Conservation (phyloP, 768 basidiomycete species). For the Leccinum olivaceopallidum region DNA sequence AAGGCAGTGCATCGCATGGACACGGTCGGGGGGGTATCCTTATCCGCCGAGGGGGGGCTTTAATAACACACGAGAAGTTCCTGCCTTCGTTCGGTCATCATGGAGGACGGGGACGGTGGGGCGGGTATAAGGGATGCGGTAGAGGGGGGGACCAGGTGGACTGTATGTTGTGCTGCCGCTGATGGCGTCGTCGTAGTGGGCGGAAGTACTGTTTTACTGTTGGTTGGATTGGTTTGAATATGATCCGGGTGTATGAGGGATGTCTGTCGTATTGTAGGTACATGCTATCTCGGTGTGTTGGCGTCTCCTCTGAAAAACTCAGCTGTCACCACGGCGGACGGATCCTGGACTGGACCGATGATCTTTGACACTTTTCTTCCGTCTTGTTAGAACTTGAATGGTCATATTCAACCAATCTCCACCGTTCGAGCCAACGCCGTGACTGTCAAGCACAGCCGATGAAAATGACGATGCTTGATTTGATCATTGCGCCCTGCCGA, state of each 20-base stretch:
- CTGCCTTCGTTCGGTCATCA: slow-evolving; percentile 25
- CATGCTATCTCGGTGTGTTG: too few species aligned
- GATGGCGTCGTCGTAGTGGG: slow-evolving; percentile 7
- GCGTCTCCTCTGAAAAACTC: too few species aligned
- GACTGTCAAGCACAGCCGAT: too few species aligned
- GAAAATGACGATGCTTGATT: too few species aligned
- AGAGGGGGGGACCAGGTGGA: background rate
- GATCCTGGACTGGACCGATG: too few species aligned
- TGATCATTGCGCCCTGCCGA: too few species aligned
- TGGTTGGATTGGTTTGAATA: background rate
- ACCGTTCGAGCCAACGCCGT: too few species aligned
- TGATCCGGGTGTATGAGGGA: background rate
- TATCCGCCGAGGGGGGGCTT: slow-evolving; percentile 27
- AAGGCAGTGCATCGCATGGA: slow-evolving; percentile 30
- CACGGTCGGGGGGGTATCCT: slow-evolving; percentile 35
- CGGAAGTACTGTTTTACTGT: background rate
- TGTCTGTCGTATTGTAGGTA: background rate
- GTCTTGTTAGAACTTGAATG: too few species aligned
- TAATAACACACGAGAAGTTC: slow-evolving; percentile 26
- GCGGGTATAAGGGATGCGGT: slow-evolving; percentile 24
- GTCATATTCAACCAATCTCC: too few species aligned
- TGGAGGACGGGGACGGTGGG: slow-evolving; percentile 35
- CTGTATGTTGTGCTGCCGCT: background rate
- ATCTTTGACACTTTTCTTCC: too few species aligned
- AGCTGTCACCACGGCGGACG: too few species aligned